Evolutionary conservation across 345 rosid species (phyloP), one percentile per base, ranked within the genome.

Genomic region (Syzygium jambos): DNA sequence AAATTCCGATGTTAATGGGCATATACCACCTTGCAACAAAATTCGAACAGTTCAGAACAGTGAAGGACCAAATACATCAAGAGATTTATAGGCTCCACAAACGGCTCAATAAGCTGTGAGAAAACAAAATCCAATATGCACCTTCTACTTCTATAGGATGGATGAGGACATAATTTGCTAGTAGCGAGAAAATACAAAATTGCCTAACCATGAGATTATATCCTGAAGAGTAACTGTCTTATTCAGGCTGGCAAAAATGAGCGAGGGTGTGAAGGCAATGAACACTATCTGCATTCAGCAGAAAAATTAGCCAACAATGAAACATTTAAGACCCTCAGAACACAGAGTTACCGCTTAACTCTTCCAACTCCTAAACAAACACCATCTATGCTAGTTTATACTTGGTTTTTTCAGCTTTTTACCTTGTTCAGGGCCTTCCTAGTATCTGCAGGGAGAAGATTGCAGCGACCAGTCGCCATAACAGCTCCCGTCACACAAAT

Each of bases 1-100:
- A 96, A 73, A 95, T 88, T 38, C 94, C 99, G 65, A 96, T 93
- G 73, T 96, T 96, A 29, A 96, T 87, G 3, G 98, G 99, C 99
- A 95, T 98, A 89, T 93, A 98, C 99, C 99, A 95, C 98, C 98
- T 84, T 27, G 19, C 38, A 23, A 43, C 55, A 83, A 46, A 52
- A 30, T 29, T 29, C 27, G 23, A 21, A 84, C 49, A 0, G 55
- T 83, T 52, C 6, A 23, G 11, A 52, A 0, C 55, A 13, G 11
- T 9, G 25, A 25, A 46, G 25, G 23, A 83, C 3, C 55, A 30
- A 83, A 46, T 14, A 12, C 11, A 83, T 46, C 23, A 25, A 83
- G 14, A 84, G 52, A 1, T 73, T 34, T 19, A 17, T 73, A 19
- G 49, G 46, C 25, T 38, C 25, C 49, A 1, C 80, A 34, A 38